Percentiles rank a stretch among this genome's conserved stretches.
Evolutionary conservation across 306 rosid species (phyloP).

Genomic region (Bauhinia variegata): DNA sequence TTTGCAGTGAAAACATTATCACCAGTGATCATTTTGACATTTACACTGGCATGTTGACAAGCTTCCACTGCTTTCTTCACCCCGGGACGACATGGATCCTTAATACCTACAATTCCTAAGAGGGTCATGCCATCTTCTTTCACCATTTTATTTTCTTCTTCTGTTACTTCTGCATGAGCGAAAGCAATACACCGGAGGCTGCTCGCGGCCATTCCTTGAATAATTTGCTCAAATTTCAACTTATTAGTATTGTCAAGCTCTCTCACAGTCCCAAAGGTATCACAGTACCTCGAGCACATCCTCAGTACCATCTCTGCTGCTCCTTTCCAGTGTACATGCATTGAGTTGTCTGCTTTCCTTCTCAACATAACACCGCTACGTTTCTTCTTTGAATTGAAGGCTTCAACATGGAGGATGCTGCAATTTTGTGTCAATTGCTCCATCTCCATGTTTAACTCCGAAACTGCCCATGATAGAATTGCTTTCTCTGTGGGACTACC

Average conservation of each 20-base stretch:
- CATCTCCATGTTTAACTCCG: constrained; percentile 43
- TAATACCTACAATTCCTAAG: constrained; percentile 25
- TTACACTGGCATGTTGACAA: constrained; percentile 29
- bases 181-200: constrained; percentile 37
- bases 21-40: constrained; percentile 37
- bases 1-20: constrained; percentile 38
- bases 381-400: constrained; percentile 52
- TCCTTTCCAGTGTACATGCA: constrained; percentile 53
- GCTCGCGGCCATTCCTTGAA: constrained; percentile 37
- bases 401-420: constrained; percentile 40
- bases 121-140: constrained; percentile 22
- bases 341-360: constrained; percentile 31
- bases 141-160: neutral
- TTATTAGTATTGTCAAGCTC: neutral
- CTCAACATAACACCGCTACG: constrained; percentile 39
- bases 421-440: constrained; percentile 14
- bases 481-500: constrained; percentile 60
- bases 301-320: constrained; percentile 40
- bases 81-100: constrained; percentile 31
- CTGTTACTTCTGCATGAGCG: constrained; percentile 17
- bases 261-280: constrained; percentile 20
- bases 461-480: constrained; percentile 54
- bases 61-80: constrained; percentile 28
- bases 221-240: constrained; percentile 18
- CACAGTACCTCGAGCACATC: constrained; percentile 34